These are phyloP conservation scores for Aureobasidium sp. DNA, from an alignment of 2,329 filamentous ascomycete species.

Conservation along the genomic window DNA sequence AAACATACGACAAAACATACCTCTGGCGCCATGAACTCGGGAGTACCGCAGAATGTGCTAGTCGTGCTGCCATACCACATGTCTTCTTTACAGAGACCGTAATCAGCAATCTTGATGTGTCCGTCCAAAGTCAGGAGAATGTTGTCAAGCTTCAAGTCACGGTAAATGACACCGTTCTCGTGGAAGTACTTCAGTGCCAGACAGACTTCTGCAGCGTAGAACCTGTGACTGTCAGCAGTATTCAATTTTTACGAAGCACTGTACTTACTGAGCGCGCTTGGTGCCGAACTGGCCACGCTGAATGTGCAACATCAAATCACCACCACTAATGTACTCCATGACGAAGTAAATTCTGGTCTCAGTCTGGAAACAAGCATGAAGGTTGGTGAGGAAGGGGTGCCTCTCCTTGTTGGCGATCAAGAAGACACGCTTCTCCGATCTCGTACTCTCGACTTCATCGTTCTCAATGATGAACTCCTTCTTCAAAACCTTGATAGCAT, in stretches of 20 bases:
- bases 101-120: conserved; percentile 98
- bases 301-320: conserved; percentile 98
- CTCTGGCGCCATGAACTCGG: conserved; percentile 98
- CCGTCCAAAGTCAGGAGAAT: conserved; percentile 92
- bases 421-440: conserved; percentile 96
- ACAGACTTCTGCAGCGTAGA: conserved; percentile 96
- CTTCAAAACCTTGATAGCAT: conserved; percentile 98
- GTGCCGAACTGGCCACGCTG: conserved; percentile 93
- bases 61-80: conserved; percentile 99
- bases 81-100: conserved; percentile 97
- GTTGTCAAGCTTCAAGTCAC: conserved; percentile 74
- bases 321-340: conserved; percentile 98
- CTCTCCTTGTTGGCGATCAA: conserved; percentile 94
- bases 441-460: conserved; percentile 95
- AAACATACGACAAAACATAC: conserved; percentile 39
- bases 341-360: conserved; percentile 98
- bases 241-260: neutral
- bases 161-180: conserved; percentile 97
- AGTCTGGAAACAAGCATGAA: conserved; percentile 98
- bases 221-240: conserved; percentile 46
- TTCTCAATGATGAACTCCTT: conserved; percentile 99
- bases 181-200: conserved; percentile 98
- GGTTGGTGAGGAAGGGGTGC: conserved; percentile 88
- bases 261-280: conserved; percentile 83
- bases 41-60: conserved; percentile 98